Evolutionary conservation across 2,329 filamentous ascomycete genomes (phyloP), one percentile per base, ranked within the genome.

Genomic region (Aureobasidium sp.): DNA sequence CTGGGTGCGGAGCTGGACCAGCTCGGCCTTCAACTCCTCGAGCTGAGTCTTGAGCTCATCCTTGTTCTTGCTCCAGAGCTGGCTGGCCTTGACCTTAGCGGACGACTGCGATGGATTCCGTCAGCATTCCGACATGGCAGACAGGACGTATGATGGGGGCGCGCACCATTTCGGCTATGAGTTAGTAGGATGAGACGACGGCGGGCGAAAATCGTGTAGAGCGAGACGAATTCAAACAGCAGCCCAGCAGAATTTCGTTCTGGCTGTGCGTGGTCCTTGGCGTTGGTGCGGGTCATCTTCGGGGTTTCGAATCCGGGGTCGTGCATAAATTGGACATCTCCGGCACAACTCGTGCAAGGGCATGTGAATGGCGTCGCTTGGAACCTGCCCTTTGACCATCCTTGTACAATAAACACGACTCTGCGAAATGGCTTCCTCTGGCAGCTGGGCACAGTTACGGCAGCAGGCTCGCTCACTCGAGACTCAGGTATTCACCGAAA

Each of bases 41-140:
- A 97, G 87, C 81, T 96, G 91, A 86, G 94, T 96, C 78, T 86
- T 86, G 80, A 99, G 86, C 75, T 99, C 95, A 77, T 96, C 91
- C 88, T 97, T 97, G 88, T 86, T 92, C 91, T 99, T 99, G 84
- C 86, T 87, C 94, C 94, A 97, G 81, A 99, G 91, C 83, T 90
- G 86, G 82, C 86, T 86, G 80, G 93, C 87, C 89, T 97, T 97
- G 82, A 99, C 91, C 86, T 87, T 86, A 72, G 79, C 80, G 74
- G 82, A 77, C 78, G 84, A 86, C 82, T 85, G 72, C 55, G 29
- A 53, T 29, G 29, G 20, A 1, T 42, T 47, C 49, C 22, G 57
- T 72, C 62, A 68, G 67, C 67, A 67, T 65, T 65, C 62, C 64
- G 60, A 68, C 63, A 62, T 65, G 60, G 31, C 60, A 41, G 31